A percentile compares a stretch with the other conserved stretches of the same genome.
Conservation (phyloP, 208 protist species). For the Leishmania tropica region DNA sequence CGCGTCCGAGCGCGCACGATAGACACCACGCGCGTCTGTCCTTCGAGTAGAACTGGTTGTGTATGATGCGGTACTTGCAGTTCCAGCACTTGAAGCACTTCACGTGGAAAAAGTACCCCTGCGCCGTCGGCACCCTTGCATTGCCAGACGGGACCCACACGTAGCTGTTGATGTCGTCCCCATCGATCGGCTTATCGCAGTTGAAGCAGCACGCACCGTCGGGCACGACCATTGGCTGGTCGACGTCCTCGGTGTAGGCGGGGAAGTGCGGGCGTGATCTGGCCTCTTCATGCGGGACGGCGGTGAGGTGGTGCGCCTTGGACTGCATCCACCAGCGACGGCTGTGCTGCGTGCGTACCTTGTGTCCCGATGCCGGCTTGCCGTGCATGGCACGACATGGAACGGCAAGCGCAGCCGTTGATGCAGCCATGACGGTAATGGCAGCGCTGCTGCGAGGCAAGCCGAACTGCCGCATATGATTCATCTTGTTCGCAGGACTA, state of each 20-base stretch:
- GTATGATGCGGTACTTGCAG: constrained; percentile 84
- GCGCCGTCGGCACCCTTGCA: constrained; percentile 74
- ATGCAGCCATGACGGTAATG: not conserved
- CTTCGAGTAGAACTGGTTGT: constrained; percentile 93
- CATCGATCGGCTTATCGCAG: constrained; percentile 74
- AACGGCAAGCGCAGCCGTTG: constrained; percentile 11
- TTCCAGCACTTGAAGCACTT: constrained; percentile 91
- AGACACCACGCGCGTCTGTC: constrained; percentile 85
- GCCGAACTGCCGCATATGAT: not conserved
- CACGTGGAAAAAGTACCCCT: constrained; percentile 93
- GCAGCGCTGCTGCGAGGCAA: constrained; percentile 5
- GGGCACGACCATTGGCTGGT: constrained; percentile 80
- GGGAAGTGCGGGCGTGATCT: constrained; percentile 82
- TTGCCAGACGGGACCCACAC: constrained; percentile 91
- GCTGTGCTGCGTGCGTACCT: constrained; percentile 90
- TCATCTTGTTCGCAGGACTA: constrained; percentile 8
- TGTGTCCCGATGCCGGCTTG: constrained; percentile 87
- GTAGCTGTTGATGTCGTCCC: constrained; percentile 77
- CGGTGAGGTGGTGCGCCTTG: constrained; percentile 87
- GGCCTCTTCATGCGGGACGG: constrained; percentile 81
- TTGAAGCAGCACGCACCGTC: constrained; percentile 83
- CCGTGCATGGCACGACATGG: constrained; percentile 67
- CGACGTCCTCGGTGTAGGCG: constrained; percentile 86
- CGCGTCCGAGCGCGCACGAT: constrained; percentile 80
- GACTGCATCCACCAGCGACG: constrained; percentile 89